Base-by-base conservation (phyloP, 2,329 filamentous ascomycete species). In the Fusarium chuoi region DNA sequence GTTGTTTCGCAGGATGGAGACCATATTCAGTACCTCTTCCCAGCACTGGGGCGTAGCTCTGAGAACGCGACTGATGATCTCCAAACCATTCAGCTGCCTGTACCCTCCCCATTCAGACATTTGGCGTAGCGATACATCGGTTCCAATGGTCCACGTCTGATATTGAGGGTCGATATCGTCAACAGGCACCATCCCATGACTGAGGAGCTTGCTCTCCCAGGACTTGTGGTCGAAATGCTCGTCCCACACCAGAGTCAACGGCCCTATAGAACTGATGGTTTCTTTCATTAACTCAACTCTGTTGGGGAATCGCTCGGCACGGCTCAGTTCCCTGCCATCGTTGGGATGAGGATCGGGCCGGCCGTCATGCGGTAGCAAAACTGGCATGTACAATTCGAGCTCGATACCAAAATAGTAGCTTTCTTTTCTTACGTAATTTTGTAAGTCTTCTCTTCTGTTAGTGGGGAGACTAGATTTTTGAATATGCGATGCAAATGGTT, bases 331-430 rank as follows among this genome's bases (percentile, higher is more conserved):
- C 22, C 73, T 74, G 33, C 42, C 35, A 17, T 75, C 60, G 30
- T 70, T 35, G 20, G 67, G 52, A n/a, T 54, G 42, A n/a, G 68
- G 52, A 14, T 70, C 67, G 28, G 28, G 12, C 8, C 26, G 45
- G 7, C 33, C 41, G 8, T n/a, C 15, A 26, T 38, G 24, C 7
- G 33, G 33, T 15, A 38, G 46, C n/a, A 39, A 48, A 17, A 39
- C 33, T n/a, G 74, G 71, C 15, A 65, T 35, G 10, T 66, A 49
- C 28, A 76, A 38, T 49, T 77, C 75, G 14, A 77, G 56, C 63
- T 77, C 75, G n/a, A 77, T 48, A 17, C 73, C 75, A 24, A 77
- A 64, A 15, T 63, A 74, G 58, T 77, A 77, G 7, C 20, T 51
- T 41, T 59, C 55, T 12, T 61, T 62, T 6, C 24, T 15, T 13